A percentile compares a stretch with the other conserved stretches of the same genome.
Evolutionary conservation across 169 alveolate genomes (phyloP).

Genomic region (Plasmodium fragile): DNA sequence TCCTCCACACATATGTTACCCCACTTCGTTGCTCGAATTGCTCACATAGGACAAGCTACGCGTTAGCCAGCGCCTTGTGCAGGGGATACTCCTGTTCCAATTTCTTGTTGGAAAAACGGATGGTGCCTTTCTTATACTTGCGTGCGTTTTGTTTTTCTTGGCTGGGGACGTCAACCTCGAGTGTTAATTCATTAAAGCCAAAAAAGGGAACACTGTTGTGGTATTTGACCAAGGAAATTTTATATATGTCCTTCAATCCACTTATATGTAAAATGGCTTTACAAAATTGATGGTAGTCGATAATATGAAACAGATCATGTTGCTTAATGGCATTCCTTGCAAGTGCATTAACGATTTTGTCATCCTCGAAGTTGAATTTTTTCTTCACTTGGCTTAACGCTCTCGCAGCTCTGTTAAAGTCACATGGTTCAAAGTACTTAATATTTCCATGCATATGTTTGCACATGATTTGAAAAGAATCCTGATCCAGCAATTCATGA

Average conservation of each 20-base stretch:
- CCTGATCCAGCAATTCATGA: constrained; percentile 57
- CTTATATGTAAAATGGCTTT: constrained; percentile 9
- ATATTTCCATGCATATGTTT: constrained; percentile 80
- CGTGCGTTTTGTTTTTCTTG: constrained; percentile 8
- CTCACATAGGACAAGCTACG: background rate
- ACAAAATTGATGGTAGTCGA: constrained; percentile 81
- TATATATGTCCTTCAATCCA: constrained; percentile 40
- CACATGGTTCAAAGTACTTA: constrained; percentile 86
- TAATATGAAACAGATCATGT: constrained; percentile 75
- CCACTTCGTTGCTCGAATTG: background rate
- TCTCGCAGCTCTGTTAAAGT: constrained; percentile 81
- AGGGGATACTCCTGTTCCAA: constrained; percentile 51
- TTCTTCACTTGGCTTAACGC: constrained; percentile 74
- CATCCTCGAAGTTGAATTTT: constrained; percentile 36
- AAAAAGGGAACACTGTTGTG: constrained; percentile 72
- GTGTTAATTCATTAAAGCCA: constrained; percentile 39
- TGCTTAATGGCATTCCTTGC: constrained; percentile 77
- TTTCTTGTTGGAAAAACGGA: constrained; percentile 54
- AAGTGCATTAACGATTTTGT: constrained; percentile 78
- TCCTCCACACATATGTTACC: background rate
- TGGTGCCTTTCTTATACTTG: constrained; percentile 53
- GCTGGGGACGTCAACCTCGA: constrained; percentile 3
- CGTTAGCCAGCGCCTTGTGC: constrained; percentile 14
- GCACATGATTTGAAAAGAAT: constrained; percentile 80
- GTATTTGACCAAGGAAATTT: constrained; percentile 28